Percentiles rank a stretch among this genome's conserved stretches.
phyloP scores from a whole-genome alignment of 1,284 basidiomycete genomes.

The Ganoderma boninense region DNA sequence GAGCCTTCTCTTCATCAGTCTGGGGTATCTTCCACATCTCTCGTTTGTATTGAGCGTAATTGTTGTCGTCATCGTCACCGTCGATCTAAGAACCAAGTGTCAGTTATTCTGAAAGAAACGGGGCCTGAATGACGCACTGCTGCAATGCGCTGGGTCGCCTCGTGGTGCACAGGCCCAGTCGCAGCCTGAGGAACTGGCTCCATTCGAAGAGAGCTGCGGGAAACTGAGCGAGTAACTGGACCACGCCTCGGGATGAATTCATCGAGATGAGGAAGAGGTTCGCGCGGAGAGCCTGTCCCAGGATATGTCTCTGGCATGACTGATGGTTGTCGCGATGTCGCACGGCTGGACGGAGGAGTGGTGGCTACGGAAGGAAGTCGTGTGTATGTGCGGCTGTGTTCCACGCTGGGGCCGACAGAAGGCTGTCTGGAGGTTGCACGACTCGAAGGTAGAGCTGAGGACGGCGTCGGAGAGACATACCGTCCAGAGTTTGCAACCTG shows the following conservation, averaged over 20 bases:
- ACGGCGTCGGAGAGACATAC: no score
- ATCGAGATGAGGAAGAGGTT: not conserved
- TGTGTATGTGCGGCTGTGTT: not conserved
- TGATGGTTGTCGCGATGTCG: not conserved
- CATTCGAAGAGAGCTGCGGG: not conserved
- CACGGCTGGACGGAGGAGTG: not conserved
- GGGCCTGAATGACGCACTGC: no score
- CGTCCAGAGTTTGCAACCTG: no score
- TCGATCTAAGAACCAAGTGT: no score
- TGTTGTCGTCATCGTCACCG: not conserved
- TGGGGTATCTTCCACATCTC: not conserved
- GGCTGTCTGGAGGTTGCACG: no score
- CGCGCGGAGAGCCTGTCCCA: no score
- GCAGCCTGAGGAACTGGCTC: not conserved
- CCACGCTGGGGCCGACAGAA: no score
- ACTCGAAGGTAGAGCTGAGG: no score
- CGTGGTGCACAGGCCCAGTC: no score
- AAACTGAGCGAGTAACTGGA: not conserved
- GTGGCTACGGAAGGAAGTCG: not conserved
- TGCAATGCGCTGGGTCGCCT: no score
- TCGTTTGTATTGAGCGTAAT: not conserved
- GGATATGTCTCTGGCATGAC: not conserved
- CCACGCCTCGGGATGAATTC: not conserved
- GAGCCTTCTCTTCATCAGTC: not conserved
- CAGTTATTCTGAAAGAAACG: no score